Evolutionary conservation across 2,329 filamentous ascomycete species (phyloP).

Genomic region (Fusarium papillatum): DNA sequence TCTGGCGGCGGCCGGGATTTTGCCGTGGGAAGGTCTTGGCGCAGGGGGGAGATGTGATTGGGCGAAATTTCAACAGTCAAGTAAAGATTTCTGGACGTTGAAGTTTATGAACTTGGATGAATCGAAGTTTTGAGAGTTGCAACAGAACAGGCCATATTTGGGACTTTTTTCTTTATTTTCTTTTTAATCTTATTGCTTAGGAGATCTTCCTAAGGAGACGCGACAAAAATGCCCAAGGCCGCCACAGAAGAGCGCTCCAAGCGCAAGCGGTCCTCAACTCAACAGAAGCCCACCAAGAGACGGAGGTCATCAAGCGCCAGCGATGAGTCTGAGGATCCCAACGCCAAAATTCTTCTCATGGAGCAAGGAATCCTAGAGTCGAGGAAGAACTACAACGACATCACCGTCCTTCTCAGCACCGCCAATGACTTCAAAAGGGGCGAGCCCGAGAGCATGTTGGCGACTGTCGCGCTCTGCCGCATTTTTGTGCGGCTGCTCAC

Average conservation of each 20-base stretch:
- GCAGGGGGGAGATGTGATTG: constrained; percentile 41
- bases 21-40: constrained; percentile 30
- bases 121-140: constrained; percentile 8
- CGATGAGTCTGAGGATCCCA: constrained; percentile 64
- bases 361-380: constrained; percentile 89
- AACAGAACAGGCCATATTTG: neutral
- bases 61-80: constrained; percentile 42
- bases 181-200: neutral
- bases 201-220: neutral
- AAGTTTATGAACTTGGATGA: constrained; percentile 35
- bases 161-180: neutral
- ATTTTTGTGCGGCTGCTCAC: constrained; percentile 88
- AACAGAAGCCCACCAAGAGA: constrained; percentile 64
- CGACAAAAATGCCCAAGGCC: constrained; percentile 43
- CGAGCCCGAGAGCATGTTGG: constrained; percentile 71
- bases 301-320: constrained; percentile 62
- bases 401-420: constrained; percentile 76
- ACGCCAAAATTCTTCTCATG: constrained; percentile 78
- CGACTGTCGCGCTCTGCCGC: constrained; percentile 86
- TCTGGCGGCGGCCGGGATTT: constrained; percentile 45
- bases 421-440: constrained; percentile 62
- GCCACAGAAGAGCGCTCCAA: constrained; percentile 55
- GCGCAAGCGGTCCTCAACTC: constrained; percentile 63
- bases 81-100: constrained; percentile 49
- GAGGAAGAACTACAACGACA: constrained; percentile 93